Evolutionary conservation across 1,284 basidiomycete genomes (phyloP), one percentile per base, ranked within the genome.

Genomic region (Sanghuangporus sanghuang): DNA sequence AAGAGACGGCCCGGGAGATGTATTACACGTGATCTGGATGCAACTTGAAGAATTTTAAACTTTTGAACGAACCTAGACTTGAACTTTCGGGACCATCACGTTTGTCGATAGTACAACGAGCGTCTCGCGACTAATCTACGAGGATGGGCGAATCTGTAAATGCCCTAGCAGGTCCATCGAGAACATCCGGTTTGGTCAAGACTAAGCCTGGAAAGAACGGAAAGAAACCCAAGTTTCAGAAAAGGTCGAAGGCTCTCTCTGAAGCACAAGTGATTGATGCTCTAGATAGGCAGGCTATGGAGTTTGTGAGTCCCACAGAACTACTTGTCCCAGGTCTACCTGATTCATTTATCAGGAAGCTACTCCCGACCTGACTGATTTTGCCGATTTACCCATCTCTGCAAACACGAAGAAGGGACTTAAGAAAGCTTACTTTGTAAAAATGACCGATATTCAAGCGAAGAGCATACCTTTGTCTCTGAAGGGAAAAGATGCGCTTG

Each of bases 381-480:
- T 92, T 70, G 69, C 80, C 16, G 85, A 88, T 69, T 78, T 92
- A 32, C 90, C 90, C 6, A 81, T 92, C 64, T 92, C 89, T 0
- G 79, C 84, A 35, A 71, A 75, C 27, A 90, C 90, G 7, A 89
- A 89, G 72, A 81, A 81, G 75, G 93, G 94, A 16, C 79, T 97
- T 49, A 93, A 92, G 76, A 90, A 92, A 67, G 85, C 88, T 0
- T 93, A 88, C 72, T 97, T 95, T 71, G 81, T 89, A 39, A 82
- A 89, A 23, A 92, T 95, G 82, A 97, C 95, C 0, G 90, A 94
- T 63, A 95, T 92, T 54, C 89, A 92, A 72, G 74, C 80, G 3
- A 78, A 82, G 39, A 83, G 87, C 35, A 77, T 91, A 39, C 88
- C 87, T 1, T 73, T 84, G 3, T 82, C 87, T 0, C 73, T 92